phyloP scores from a whole-genome alignment of 2,329 filamentous ascomycete species.

The Xylariaceae sp. region DNA sequence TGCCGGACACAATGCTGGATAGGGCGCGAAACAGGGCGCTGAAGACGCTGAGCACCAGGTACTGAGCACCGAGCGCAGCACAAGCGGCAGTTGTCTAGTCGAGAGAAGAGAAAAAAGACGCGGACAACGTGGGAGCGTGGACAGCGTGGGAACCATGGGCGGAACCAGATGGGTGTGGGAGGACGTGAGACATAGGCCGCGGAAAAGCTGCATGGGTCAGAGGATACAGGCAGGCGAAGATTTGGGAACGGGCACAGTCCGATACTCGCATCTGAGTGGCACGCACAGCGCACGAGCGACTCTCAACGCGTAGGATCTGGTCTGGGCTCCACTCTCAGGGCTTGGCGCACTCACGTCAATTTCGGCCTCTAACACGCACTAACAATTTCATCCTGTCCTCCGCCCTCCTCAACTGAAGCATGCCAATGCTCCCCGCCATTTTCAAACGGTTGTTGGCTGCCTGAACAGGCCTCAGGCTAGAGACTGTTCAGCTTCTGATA shows the following conservation, averaged over 20 bases:
- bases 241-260: constrained; percentile 9
- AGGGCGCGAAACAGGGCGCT: too few relatives aligned
- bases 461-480: too few relatives aligned
- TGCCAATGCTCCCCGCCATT: too few relatives aligned
- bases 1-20: background rate
- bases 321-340: constrained; percentile 13
- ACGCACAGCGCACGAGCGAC: too few relatives aligned
- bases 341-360: constrained; percentile 21
- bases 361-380: constrained; percentile 11
- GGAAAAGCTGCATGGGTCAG: constrained; percentile 15
- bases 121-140: too few relatives aligned
- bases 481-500: too few relatives aligned
- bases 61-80: too few relatives aligned
- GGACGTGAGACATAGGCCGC: constrained; percentile 13
- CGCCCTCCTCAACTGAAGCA: background rate
- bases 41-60: background rate
- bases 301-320: constrained; percentile 19
- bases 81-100: too few relatives aligned
- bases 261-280: background rate
- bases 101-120: too few relatives aligned
- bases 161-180: too few relatives aligned
- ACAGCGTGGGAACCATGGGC: too few relatives aligned
- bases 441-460: too few relatives aligned
- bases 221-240: constrained; percentile 13
- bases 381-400: background rate